Evolutionary conservation across 768 basidiomycete genomes (phyloP).

Genomic region (Calocybe cyanea): DNA sequence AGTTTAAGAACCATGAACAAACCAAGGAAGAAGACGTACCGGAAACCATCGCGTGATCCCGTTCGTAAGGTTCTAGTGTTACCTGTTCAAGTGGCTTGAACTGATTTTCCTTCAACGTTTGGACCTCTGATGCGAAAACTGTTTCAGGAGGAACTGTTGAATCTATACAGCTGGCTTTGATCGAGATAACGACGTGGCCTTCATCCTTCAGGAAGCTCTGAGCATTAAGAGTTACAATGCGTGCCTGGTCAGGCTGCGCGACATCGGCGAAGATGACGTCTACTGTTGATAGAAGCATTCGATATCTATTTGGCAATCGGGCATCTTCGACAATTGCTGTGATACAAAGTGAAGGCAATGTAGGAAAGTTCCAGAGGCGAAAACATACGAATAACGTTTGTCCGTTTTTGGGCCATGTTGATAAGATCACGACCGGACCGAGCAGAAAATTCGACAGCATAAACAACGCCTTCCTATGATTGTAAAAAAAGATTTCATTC

Average conservation of each 20-base stretch:
- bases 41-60: conserved; percentile 88
- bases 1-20: background rate
- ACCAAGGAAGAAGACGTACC: conserved; percentile 38
- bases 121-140: conserved; percentile 86
- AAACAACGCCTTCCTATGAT: conserved; percentile 86
- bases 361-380: background rate
- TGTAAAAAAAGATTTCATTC: conserved; percentile 2
- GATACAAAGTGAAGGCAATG: background rate
- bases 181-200: conserved; percentile 92
- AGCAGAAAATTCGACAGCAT: conserved; percentile 97
- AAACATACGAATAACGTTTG: conserved; percentile 92
- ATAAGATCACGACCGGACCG: conserved; percentile 97
- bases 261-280: conserved; percentile 99
- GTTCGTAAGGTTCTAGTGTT: conserved; percentile 89
- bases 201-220: conserved; percentile 94
- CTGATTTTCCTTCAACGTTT: conserved; percentile 67
- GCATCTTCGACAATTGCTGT: conserved; percentile 96
- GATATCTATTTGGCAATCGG: conserved; percentile 92
- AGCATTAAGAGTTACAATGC: conserved; percentile 91
- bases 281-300: conserved; percentile 92
- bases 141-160: conserved; percentile 71
- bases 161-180: conserved; percentile 99
- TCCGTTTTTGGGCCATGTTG: conserved; percentile 99
- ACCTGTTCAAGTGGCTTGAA: conserved; percentile 97
- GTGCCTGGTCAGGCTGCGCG: conserved; percentile 97